phyloP scores from a whole-genome alignment of 164 flowering plant species.

The Sedum album region DNA sequence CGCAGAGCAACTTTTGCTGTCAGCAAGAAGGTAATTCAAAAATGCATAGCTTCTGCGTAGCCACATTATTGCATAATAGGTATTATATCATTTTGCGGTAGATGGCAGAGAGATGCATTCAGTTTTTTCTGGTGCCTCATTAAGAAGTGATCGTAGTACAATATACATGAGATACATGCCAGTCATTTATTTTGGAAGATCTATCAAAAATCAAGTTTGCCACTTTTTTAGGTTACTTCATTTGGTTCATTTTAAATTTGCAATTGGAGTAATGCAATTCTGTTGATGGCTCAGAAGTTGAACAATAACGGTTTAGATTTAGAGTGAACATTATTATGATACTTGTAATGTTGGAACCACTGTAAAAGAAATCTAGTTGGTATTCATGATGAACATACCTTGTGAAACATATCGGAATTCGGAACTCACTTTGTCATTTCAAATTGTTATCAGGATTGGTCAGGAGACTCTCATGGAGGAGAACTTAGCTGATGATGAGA shows the following conservation, averaged over 20 bases:
- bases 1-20: slow-evolving; percentile 75
- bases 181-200: background rate
- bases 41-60: background rate
- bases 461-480: slow-evolving; percentile 86
- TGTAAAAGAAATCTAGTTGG: background rate
- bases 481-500: slow-evolving; percentile 76
- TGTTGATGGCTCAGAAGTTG: background rate
- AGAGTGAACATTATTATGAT: background rate
- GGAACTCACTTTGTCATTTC: background rate
- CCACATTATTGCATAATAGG: background rate
- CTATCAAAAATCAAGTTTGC: background rate
- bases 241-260: background rate
- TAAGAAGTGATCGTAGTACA: background rate
- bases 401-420: background rate
- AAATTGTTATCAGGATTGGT: slow-evolving; percentile 55
- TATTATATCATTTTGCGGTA: background rate
- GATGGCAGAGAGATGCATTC: background rate
- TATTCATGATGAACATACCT: too few relatives aligned
- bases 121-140: background rate
- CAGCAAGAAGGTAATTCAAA: slow-evolving; percentile 58
- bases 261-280: background rate
- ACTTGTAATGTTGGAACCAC: background rate
- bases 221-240: background rate
- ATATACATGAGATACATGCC: background rate
- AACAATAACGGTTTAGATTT: background rate